Conservation (phyloP, 2,329 filamentous ascomycete genomes). For the Neofusicoccum cordaticola region DNA sequence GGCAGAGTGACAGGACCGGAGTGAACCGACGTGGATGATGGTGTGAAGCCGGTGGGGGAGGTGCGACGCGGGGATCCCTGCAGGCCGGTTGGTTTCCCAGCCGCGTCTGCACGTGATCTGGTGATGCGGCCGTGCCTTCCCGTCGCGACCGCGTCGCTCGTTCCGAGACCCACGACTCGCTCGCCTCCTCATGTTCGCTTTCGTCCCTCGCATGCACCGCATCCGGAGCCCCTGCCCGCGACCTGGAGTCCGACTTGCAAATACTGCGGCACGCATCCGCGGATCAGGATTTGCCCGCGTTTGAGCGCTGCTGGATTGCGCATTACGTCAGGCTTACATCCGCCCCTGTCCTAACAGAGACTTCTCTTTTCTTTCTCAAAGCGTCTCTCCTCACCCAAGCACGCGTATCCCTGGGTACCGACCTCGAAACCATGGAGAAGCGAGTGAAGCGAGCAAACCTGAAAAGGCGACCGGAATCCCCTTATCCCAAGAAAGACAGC, state of each 20-base stretch:
- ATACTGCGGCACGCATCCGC: neutral
- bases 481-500: neutral
- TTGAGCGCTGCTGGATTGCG: neutral
- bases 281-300: neutral
- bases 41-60: neutral
- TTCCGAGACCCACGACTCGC: neutral
- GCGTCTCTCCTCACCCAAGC: neutral
- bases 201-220: neutral
- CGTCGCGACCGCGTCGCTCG: neutral
- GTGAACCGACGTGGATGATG: too few relatives aligned
- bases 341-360: neutral
- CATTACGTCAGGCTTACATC: neutral
- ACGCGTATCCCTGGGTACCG: neutral
- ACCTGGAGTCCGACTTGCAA: neutral
- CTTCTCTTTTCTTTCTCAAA: neutral
- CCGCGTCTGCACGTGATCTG: neutral
- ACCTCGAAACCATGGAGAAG: neutral
- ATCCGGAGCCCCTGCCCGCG: neutral
- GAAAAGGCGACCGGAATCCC: neutral
- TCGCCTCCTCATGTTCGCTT: neutral
- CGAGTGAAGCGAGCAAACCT: neutral
- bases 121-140: neutral
- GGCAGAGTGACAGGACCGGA: too few relatives aligned
- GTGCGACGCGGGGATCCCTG: neutral
- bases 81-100: neutral